Conservation (phyloP, 2,329 filamentous ascomycete species). For the Sodiomyces alkalinus region DNA sequence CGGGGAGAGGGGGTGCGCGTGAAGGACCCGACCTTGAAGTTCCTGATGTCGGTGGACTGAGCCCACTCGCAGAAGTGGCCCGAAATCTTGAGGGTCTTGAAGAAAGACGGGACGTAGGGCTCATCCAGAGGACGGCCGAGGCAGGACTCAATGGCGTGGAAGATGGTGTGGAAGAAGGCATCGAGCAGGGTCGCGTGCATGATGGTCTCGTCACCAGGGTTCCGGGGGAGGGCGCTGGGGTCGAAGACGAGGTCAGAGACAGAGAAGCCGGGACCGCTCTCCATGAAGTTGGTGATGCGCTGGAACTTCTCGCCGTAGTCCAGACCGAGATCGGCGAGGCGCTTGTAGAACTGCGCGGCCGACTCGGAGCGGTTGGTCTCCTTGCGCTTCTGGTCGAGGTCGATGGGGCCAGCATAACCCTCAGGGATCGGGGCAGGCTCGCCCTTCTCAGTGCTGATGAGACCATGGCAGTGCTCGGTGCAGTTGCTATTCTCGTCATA, state of each 20-base stretch:
- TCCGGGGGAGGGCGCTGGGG: conserved; percentile 6
- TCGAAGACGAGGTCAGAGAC: conserved; percentile 10
- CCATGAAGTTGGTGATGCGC: conserved; percentile 10
- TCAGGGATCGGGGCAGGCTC: conserved; percentile 5
- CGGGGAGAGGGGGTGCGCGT: conserved; percentile 11
- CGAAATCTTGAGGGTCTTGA: conserved; percentile 10
- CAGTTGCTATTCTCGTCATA: conserved; percentile 12
- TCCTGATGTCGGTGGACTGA: conserved; percentile 4
- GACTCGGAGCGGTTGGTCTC: conserved; percentile 11
- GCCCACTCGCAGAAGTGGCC: conserved; percentile 10
- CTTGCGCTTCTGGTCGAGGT: conserved; percentile 7
- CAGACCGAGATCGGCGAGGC: conserved; percentile 10
- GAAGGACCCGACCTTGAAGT: conserved; percentile 9
- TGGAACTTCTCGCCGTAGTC: conserved; percentile 12
- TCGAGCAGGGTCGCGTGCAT: conserved; percentile 12
- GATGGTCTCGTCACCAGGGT: conserved; percentile 11
- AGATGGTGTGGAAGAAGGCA: conserved; percentile 13
- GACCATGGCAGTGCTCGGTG: conserved; percentile 11
- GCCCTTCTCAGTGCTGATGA: conserved; percentile 9
- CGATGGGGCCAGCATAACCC: conserved; percentile 1
- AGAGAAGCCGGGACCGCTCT: conserved; percentile 10
- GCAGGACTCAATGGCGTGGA: conserved; percentile 11
- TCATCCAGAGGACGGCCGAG: conserved; percentile 10
- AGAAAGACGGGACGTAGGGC: conserved; percentile 12
- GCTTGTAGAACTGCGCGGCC: conserved; percentile 10